Percentiles rank a stretch among this genome's conserved stretches.
These are phyloP conservation scores for Aspergillus vadensis DNA, from an alignment of 2,329 filamentous ascomycete species.

Conservation along the genomic window DNA sequence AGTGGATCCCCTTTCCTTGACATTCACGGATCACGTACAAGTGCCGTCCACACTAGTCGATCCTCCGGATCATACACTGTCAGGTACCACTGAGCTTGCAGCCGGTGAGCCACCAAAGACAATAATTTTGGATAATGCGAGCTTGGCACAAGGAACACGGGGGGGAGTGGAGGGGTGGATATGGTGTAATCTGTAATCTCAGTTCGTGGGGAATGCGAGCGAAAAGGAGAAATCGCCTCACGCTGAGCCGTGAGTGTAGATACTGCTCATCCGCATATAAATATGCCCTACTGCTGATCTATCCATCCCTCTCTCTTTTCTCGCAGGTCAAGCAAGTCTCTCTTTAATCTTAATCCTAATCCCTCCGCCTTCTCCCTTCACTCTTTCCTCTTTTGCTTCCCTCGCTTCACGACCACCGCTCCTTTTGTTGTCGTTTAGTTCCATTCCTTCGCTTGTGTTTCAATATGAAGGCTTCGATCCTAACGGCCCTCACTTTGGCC, in stretches of 20 bases:
- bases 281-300: not conserved
- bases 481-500: slow-evolving; percentile 21
- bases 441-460: slow-evolving; percentile 10
- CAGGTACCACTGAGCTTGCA: not conserved
- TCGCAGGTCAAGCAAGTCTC: not conserved
- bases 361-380: slow-evolving; percentile 4
- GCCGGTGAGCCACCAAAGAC: not conserved
- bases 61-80: not conserved
- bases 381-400: slow-evolving; percentile 1
- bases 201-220: no score
- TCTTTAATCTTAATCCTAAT: not conserved
- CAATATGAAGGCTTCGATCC: slow-evolving; percentile 23
- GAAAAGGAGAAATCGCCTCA: not conserved
- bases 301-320: not conserved
- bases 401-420: slow-evolving; percentile 13
- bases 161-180: not conserved
- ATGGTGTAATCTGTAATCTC: no score
- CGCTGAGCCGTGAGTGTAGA: not conserved
- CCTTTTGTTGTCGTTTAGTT: slow-evolving; percentile 7
- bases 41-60: not conserved
- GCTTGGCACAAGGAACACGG: slow-evolving; percentile 7
- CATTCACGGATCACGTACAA: not conserved
- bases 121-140: slow-evolving; percentile 12
- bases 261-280: slow-evolving; percentile 3
- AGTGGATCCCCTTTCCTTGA: not conserved